These are phyloP conservation scores for Hypoxylon fuscum DNA, from an alignment of 495 filamentous ascomycete species.

Conservation along the genomic window DNA sequence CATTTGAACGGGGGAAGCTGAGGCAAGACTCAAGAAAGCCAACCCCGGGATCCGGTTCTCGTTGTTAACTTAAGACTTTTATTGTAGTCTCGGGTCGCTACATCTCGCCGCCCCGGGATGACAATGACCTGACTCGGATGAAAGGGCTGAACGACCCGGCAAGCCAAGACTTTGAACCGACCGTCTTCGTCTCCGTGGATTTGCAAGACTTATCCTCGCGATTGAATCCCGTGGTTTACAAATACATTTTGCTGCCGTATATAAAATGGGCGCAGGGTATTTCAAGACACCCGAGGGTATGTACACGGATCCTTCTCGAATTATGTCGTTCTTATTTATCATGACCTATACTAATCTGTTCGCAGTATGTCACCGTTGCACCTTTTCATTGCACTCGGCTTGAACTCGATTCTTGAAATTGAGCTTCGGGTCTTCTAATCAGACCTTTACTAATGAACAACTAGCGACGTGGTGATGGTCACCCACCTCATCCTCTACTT, in stretches of 20 bases:
- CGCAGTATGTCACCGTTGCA: conserved; percentile 15
- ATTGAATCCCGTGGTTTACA: conserved; percentile 48
- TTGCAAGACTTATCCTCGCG: conserved; percentile 40
- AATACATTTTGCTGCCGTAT: conserved; percentile 65
- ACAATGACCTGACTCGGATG: conserved; percentile 51
- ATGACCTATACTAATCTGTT: conserved; percentile 20
- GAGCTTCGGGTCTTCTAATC: neutral
- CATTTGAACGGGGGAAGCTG: conserved; percentile 15
- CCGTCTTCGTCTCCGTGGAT: conserved; percentile 52
- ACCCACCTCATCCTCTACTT: conserved; percentile 80
- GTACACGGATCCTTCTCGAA: conserved; percentile 1
- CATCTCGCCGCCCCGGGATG: conserved; percentile 28
- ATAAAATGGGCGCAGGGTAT: conserved; percentile 60
- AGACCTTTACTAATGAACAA: conserved; percentile 9
- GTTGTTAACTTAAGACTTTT: conserved; percentile 23
- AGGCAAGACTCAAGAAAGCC: conserved; percentile 14
- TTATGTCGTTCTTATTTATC: neutral
- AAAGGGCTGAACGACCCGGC: conserved; percentile 62
- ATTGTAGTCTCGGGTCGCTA: conserved; percentile 16
- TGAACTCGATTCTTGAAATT: neutral
- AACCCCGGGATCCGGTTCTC: conserved; percentile 8
- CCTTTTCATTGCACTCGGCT: neutral
- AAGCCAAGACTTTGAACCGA: conserved; percentile 47
- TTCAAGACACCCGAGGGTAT: conserved; percentile 58
- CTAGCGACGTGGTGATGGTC: conserved; percentile 77